Evolutionary conservation across 768 basidiomycete species (phyloP).

Genomic region (Xerocomus spinulosus): DNA sequence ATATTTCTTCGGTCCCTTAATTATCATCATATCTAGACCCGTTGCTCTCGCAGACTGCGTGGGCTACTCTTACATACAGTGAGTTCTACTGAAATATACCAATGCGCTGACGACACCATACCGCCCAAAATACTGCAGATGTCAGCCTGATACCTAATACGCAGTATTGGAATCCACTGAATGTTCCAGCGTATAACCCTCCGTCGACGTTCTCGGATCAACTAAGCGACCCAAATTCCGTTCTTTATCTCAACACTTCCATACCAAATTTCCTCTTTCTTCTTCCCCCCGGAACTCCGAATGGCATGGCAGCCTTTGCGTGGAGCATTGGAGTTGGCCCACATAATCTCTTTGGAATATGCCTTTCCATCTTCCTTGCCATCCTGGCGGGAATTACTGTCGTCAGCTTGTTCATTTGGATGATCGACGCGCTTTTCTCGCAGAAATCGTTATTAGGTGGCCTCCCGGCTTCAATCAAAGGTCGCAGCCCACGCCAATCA

Average conservation of each 20-base stretch:
- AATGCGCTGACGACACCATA: slow-evolving; percentile 5
- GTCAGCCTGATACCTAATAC: slow-evolving; percentile 59
- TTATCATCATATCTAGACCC: slow-evolving; percentile 58
- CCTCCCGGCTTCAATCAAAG: slow-evolving; percentile 20
- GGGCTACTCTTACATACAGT: slow-evolving; percentile 82
- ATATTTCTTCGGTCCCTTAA: slow-evolving; percentile 11
- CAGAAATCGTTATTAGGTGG: slow-evolving; percentile 15
- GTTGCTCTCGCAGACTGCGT: slow-evolving; percentile 81
- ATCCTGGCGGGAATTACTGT: slow-evolving; percentile 70
- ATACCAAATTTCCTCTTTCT: slow-evolving; percentile 72
- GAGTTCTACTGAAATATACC: slow-evolving; percentile 22
- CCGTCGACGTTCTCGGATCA: slow-evolving; percentile 72
- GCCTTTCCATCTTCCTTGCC: slow-evolving; percentile 76
- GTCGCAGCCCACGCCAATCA: slow-evolving; percentile 40
- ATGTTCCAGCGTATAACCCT: slow-evolving; percentile 53
- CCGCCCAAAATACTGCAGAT: slow-evolving; percentile 42
- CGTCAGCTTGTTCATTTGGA: slow-evolving; percentile 69
- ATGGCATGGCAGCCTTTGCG: slow-evolving; percentile 80
- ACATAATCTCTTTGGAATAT: slow-evolving; percentile 76
- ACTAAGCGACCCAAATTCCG: slow-evolving; percentile 62
- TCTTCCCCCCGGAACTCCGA: slow-evolving; percentile 52
- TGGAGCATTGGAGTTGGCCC: slow-evolving; percentile 79
- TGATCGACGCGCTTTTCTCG: slow-evolving; percentile 53
- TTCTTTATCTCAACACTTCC: slow-evolving; percentile 68
- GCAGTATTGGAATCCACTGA: slow-evolving; percentile 64